These are phyloP conservation scores for Tulasnella sp. DNA, from an alignment of 768 basidiomycete species.

Conservation along the genomic window DNA sequence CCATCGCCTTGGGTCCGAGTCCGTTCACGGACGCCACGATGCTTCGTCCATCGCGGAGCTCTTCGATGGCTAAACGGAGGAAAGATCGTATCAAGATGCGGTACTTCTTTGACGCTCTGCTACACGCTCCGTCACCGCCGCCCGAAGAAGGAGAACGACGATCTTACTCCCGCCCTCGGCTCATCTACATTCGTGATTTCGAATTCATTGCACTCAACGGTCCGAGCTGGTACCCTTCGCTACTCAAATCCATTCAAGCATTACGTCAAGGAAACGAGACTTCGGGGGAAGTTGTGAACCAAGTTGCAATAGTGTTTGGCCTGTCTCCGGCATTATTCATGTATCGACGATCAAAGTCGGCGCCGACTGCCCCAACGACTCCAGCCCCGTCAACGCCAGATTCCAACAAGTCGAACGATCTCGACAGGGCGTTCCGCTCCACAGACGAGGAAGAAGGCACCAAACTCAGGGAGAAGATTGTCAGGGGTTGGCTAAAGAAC, in stretches of 20 bases:
- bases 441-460: constrained; percentile 1
- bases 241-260: constrained; percentile 66
- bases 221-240: constrained; percentile 66
- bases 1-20: neutral
- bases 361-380: neutral
- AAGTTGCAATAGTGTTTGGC: constrained; percentile 74
- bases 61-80: neutral
- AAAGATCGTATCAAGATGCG: constrained; percentile 24
- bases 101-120: constrained; percentile 63
- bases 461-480: neutral
- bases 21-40: neutral
- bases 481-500: neutral
- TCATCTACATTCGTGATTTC: constrained; percentile 79
- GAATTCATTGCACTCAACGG: constrained; percentile 61
- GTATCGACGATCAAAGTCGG: neutral
- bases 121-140: constrained; percentile 40
- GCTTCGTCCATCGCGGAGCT: neutral
- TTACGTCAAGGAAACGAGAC: constrained; percentile 43
- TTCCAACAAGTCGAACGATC: neutral
- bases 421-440: neutral
- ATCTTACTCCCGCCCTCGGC: constrained; percentile 32
- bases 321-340: constrained; percentile 60
- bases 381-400: neutral
- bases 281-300: constrained; percentile 14
- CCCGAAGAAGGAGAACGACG: constrained; percentile 17